Evolutionary conservation across 2,329 filamentous ascomycete genomes (phyloP).

Genomic region (Cordyceps fumosorosea): DNA sequence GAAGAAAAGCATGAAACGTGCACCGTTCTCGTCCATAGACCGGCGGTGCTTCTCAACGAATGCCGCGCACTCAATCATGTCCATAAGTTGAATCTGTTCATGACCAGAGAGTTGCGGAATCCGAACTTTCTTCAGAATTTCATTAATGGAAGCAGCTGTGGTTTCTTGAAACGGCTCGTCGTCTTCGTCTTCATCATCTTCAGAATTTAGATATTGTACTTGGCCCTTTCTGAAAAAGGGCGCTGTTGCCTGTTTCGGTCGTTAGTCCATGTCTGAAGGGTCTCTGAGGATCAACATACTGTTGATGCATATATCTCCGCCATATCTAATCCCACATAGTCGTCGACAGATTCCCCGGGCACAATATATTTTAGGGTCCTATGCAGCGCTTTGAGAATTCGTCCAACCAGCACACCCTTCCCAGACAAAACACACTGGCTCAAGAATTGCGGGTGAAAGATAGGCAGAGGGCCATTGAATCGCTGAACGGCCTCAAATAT

Average conservation of each 20-base stretch:
- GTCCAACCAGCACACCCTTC: constrained; percentile 64
- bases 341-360: constrained; percentile 73
- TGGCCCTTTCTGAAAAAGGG: constrained; percentile 23
- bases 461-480: constrained; percentile 78
- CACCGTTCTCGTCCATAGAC: constrained; percentile 85
- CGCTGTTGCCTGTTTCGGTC: not conserved
- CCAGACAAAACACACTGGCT: constrained; percentile 80
- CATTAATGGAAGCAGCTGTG: constrained; percentile 63
- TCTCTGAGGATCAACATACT: constrained; percentile 16
- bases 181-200: constrained; percentile 36
- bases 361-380: constrained; percentile 75
- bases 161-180: constrained; percentile 64
- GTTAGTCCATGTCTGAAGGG: not conserved
- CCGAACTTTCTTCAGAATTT: constrained; percentile 67
- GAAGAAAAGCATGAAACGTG: constrained; percentile 82
- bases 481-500: constrained; percentile 76
- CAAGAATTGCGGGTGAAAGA: constrained; percentile 89
- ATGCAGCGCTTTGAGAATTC: constrained; percentile 65
- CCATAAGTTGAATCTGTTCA: constrained; percentile 78
- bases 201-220: constrained; percentile 31
- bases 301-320: constrained; percentile 47
- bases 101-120: constrained; percentile 75
- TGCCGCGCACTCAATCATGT: constrained; percentile 78
- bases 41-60: constrained; percentile 80
- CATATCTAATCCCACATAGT: constrained; percentile 62